A percentile compares a stretch with the other conserved stretches of the same genome.
phyloP scores from a whole-genome alignment of 1,284 basidiomycete genomes.

The Ustilago hordei region DNA sequence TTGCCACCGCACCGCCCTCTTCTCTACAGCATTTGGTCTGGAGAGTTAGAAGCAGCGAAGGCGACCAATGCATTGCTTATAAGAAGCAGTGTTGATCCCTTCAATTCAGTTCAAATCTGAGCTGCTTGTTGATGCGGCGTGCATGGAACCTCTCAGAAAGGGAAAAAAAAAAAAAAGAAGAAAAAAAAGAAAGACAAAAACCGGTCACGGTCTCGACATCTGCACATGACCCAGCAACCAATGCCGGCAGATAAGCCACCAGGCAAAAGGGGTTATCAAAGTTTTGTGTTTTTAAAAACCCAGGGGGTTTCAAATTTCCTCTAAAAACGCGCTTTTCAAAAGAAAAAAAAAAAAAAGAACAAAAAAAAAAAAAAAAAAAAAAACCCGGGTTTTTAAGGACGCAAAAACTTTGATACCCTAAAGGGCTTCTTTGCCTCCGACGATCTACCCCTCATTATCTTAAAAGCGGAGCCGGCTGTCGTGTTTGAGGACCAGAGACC shows the following conservation, averaged over 20 bases:
- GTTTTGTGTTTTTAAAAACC: too few relatives aligned
- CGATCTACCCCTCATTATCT: not conserved
- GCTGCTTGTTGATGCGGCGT: constrained; percentile 2
- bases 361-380: too few relatives aligned
- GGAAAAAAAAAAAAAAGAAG: not conserved
- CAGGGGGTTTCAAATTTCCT: too few relatives aligned
- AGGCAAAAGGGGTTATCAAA: not conserved
- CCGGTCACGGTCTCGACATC: not conserved
- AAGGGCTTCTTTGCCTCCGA: too few relatives aligned
- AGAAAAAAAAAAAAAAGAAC: too few relatives aligned
- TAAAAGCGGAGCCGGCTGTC: not conserved
- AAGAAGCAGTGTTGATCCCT: not conserved
- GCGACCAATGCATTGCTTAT: not conserved
- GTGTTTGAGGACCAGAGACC: not conserved
- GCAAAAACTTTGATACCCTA: too few relatives aligned
- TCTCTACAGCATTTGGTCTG: not conserved
- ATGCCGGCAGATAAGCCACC: not conserved
- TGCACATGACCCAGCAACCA: not conserved
- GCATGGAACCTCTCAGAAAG: not conserved
- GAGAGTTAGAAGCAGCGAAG: not conserved
- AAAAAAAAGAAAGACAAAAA: not conserved
- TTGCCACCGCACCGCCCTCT: not conserved
- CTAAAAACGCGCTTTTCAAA: too few relatives aligned
- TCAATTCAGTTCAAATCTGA: not conserved
- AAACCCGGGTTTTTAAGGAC: too few relatives aligned